Evolutionary conservation across 192 early-diverging fungal genomes (phyloP), one percentile per base, ranked within the genome.

Genomic region (Coemansia umbellata): DNA sequence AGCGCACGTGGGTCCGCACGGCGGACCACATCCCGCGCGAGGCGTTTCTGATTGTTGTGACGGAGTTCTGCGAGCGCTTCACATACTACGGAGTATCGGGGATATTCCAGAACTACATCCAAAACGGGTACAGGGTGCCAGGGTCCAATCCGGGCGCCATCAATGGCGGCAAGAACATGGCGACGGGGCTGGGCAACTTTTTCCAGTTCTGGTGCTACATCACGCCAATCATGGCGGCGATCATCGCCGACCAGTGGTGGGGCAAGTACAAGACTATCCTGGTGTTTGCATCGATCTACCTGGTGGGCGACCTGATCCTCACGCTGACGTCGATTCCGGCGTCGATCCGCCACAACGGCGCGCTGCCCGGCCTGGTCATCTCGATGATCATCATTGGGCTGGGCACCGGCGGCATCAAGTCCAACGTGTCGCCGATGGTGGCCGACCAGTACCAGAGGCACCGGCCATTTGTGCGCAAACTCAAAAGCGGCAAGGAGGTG

Each of bases 391-490:
- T 87, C 19, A 85, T 88, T 43, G 85, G 84, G 30, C 37, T 87
- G 6, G 87, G 82, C 42, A 85, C 85, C 5, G 89, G 89, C 45
- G 86, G 88, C 14, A 91, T 91, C 71, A 88, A 88, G 58, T 42
- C 83, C 32, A 88, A 88, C 53, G 85, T 91, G 9, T 82, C 85
- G 11, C 72, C 87, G 26, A 63, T 91, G 58, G 80, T 86, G 13
- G 88, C 84, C 17, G 88, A 91, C 39, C 88, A 91, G 68, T 65
- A 65, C 37, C 47, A 33, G 7, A 64, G 54, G 3, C 74, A 63
- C 36, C 55, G 73, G 23, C 50, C 81, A 5, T 83, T 59, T 36
- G 70, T 85, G 31, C 79, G 63, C 31, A 80, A 63, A 15, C 58
- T 72, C 8, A 70, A 72, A 27, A 76, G 50, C 3, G 83, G 82